Evolutionary conservation across 768 basidiomycete genomes (phyloP).

Genomic region (Auriscalpium orientale): DNA sequence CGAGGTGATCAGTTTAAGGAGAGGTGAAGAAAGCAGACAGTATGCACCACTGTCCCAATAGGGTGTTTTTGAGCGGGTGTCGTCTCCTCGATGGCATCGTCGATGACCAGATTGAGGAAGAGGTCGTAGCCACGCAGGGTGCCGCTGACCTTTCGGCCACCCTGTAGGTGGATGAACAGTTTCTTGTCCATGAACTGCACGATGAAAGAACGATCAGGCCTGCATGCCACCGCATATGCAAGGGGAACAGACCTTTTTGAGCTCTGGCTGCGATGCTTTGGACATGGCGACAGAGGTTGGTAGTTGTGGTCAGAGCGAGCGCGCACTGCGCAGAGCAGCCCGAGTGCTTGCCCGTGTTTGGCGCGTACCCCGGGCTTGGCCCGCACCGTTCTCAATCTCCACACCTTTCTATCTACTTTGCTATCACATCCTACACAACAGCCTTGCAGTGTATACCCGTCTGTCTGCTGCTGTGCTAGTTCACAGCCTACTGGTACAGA

Average conservation of each 20-base stretch:
- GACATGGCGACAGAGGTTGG: conserved; percentile 46
- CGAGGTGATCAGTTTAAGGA: conserved; percentile 2
- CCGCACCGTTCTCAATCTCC: not conserved
- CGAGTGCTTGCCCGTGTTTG: conserved; percentile 3
- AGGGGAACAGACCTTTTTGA: conserved; percentile 73
- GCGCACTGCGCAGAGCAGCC: not conserved
- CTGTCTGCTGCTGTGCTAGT: no score
- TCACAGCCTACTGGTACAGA: no score
- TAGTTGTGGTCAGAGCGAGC: not conserved
- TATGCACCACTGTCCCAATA: conserved; percentile 85
- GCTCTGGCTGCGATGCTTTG: conserved; percentile 92
- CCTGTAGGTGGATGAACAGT: conserved; percentile 88
- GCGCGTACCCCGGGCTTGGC: not conserved
- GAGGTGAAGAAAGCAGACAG: not conserved
- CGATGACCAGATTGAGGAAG: conserved; percentile 96
- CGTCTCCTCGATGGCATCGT: conserved; percentile 90
- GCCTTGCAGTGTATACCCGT: no score
- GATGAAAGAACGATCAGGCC: conserved; percentile 1
- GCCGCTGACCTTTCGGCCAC: conserved; percentile 93
- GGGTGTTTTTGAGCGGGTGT: conserved; percentile 84
- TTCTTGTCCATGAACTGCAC: conserved; percentile 97
- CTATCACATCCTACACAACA: not conserved
- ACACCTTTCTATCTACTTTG: not conserved
- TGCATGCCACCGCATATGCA: not conserved
- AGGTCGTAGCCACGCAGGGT: conserved; percentile 95